Conservation (phyloP, 2,329 filamentous ascomycete species). For the Tolypocladium paradoxum region DNA sequence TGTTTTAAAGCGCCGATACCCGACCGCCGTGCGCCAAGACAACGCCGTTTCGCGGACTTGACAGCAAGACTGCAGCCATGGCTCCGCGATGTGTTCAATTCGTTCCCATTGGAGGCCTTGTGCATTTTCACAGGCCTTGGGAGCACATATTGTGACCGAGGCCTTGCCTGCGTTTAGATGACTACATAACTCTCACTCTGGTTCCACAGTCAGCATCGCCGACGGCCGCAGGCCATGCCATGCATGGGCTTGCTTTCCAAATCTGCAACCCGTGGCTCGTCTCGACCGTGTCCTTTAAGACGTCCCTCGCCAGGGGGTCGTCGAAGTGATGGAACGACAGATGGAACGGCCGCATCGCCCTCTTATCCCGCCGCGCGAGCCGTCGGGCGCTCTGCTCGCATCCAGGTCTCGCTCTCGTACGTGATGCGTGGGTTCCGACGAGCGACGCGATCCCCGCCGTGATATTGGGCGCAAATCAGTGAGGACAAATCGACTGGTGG, state of each 20-base stretch:
- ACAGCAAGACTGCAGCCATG: not conserved
- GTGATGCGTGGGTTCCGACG: constrained; percentile 42
- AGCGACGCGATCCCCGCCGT: constrained; percentile 42
- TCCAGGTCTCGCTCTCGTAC: constrained; percentile 52
- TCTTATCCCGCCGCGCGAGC: constrained; percentile 31
- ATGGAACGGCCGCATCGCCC: constrained; percentile 61
- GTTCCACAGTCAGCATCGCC: not conserved
- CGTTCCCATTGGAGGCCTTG: not conserved
- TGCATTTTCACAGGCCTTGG: not conserved
- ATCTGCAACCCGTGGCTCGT: constrained; percentile 55
- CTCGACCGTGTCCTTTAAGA: constrained; percentile 53
- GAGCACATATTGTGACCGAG: not conserved
- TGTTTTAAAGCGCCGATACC: not conserved
- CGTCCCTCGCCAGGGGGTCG: constrained; percentile 47
- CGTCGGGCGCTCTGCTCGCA: constrained; percentile 47
- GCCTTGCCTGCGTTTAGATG: not conserved
- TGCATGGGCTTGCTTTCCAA: not conserved
- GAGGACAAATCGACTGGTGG: constrained; percentile 46
- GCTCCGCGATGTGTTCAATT: not conserved
- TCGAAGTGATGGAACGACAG: constrained; percentile 70
- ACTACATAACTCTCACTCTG: not conserved
- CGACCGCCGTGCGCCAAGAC: no score
- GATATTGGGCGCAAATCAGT: constrained; percentile 55
- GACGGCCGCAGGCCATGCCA: not conserved
- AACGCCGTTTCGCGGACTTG: no score